Conservation (phyloP, 2,329 filamentous ascomycete species). For the Venturia pyrina region DNA sequence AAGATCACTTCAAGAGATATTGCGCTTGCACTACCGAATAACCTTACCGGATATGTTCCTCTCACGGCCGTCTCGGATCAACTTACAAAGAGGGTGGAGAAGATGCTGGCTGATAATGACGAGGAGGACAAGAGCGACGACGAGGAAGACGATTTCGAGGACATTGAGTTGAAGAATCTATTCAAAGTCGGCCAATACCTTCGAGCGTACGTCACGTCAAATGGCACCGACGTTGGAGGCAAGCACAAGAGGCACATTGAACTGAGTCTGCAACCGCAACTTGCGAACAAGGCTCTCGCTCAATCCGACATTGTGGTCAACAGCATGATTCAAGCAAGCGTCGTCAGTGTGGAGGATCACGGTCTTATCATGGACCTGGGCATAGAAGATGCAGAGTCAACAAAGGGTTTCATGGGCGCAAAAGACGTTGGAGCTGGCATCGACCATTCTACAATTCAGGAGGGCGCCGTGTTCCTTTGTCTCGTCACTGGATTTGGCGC, state of each 20-base stretch:
- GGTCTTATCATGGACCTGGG: slow-evolving; percentile 90
- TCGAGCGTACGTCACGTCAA: slow-evolving; percentile 72
- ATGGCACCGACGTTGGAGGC: slow-evolving; percentile 52
- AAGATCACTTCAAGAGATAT: slow-evolving; percentile 73
- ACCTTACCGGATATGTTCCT: slow-evolving; percentile 78
- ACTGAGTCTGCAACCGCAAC: slow-evolving; percentile 69
- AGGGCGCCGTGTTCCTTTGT: slow-evolving; percentile 78
- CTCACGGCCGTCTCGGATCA: slow-evolving; percentile 83
- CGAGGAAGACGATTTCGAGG: slow-evolving; percentile 42
- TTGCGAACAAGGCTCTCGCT: slow-evolving; percentile 66
- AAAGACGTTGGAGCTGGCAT: slow-evolving; percentile 65
- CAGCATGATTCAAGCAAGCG: slow-evolving; percentile 73
- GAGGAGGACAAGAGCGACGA: slow-evolving; percentile 46
- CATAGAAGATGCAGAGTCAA: slow-evolving; percentile 48
- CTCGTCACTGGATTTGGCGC: slow-evolving; percentile 64
- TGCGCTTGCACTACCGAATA: slow-evolving; percentile 80
- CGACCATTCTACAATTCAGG: slow-evolving; percentile 59
- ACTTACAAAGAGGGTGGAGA: slow-evolving; percentile 66
- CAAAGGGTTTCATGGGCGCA: slow-evolving; percentile 76
- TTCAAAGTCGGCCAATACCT: slow-evolving; percentile 83
- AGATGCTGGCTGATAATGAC: slow-evolving; percentile 50
- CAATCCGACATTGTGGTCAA: slow-evolving; percentile 65
- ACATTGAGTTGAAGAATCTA: slow-evolving; percentile 62
- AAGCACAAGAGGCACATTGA: slow-evolving; percentile 76
- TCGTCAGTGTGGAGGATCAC: slow-evolving; percentile 90